phyloP scores from a whole-genome alignment of 805 yeast species.

The Brettanomyces nanus region DNA sequence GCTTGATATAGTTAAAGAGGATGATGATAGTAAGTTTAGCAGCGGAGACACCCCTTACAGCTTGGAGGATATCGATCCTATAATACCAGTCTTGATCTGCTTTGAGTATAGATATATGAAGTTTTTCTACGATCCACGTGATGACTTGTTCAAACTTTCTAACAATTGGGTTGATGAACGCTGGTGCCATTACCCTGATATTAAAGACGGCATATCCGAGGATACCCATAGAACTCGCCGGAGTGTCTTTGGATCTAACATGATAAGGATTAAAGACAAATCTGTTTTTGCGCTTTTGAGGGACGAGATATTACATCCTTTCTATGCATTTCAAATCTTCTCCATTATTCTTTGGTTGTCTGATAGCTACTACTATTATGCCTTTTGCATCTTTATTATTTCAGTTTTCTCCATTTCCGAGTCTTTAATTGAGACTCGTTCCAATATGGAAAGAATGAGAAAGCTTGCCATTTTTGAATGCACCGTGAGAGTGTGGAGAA shows the following conservation, averaged over 20 bases:
- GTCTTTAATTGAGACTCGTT: constrained; percentile 78
- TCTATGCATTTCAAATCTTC: constrained; percentile 89
- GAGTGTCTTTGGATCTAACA: constrained; percentile 69
- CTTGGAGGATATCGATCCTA: constrained; percentile 43
- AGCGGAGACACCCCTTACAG: neutral
- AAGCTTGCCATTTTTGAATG: constrained; percentile 70
- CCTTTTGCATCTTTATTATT: constrained; percentile 81
- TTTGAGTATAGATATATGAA: constrained; percentile 79
- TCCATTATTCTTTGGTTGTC: constrained; percentile 87
- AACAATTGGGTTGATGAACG: constrained; percentile 77
- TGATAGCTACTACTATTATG: constrained; percentile 91
- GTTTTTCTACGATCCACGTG: constrained; percentile 77
- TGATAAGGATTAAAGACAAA: constrained; percentile 70
- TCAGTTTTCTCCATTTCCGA: constrained; percentile 74
- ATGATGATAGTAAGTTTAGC: constrained; percentile 15
- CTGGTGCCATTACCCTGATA: constrained; percentile 57
- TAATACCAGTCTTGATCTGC: constrained; percentile 59
- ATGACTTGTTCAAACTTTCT: constrained; percentile 78
- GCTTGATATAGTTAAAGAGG: constrained; percentile 15
- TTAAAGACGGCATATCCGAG: constrained; percentile 64
- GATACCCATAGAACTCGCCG: constrained; percentile 60
- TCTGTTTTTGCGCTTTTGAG: constrained; percentile 53
- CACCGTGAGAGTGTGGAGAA: constrained; percentile 82
- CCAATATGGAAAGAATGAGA: constrained; percentile 62
- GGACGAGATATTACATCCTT: constrained; percentile 92